Evolutionary conservation across 768 basidiomycete species (phyloP).

Genomic region (Lentinus tigrinus): DNA sequence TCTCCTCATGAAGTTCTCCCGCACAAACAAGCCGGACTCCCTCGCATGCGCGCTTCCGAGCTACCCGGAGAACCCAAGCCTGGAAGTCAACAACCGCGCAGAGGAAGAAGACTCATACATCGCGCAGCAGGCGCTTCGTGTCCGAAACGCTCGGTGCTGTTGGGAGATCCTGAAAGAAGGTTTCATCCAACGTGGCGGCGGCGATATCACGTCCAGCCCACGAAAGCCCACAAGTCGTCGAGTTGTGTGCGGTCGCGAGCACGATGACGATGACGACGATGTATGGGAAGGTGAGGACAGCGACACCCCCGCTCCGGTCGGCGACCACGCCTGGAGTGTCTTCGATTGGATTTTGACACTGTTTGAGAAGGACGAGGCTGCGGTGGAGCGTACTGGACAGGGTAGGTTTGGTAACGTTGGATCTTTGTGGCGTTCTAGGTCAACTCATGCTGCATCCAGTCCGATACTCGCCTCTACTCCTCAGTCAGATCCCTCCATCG

Average conservation of each 20-base stretch:
- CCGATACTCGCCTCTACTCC: constrained; percentile 45
- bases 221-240: constrained; percentile 6
- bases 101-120: constrained; percentile 55
- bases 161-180: constrained; percentile 63
- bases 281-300: constrained; percentile 24
- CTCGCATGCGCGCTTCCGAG: constrained; percentile 56
- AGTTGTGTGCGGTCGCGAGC: background rate
- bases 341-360: constrained; percentile 67
- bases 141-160: constrained; percentile 52
- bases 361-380: constrained; percentile 66
- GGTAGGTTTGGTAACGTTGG: constrained; percentile 32
- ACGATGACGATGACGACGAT: constrained; percentile 2
- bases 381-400: constrained; percentile 33
- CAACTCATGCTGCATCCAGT: constrained; percentile 27
- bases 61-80: constrained; percentile 29
- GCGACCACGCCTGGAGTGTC: constrained; percentile 65
- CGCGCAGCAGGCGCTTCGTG: constrained; percentile 50
- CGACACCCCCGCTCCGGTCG: constrained; percentile 39
- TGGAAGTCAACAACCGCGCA: constrained; percentile 26
- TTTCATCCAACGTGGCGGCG: constrained; percentile 41
- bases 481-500: constrained; percentile 52
- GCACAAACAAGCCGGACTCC: constrained; percentile 54
- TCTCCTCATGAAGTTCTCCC: constrained; percentile 52
- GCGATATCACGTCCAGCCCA: constrained; percentile 4
- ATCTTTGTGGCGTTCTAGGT: background rate